Base-by-base conservation (phyloP, 2,329 filamentous ascomycete species). In the Penicillium sp. region DNA sequence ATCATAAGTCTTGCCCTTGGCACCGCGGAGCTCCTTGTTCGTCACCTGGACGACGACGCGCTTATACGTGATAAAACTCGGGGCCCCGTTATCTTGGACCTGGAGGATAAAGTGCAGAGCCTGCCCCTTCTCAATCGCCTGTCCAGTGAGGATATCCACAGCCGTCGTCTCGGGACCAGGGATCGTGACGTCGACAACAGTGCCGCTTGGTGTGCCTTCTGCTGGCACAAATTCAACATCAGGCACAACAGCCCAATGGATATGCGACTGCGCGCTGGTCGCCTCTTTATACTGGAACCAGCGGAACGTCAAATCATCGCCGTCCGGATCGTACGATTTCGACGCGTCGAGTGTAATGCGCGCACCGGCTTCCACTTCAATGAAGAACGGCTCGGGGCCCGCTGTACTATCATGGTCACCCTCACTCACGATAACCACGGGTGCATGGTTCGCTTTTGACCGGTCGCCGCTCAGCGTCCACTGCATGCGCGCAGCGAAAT, bases 401-500 rank as follows among this genome's bases (percentile, higher is more conserved):
- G 35, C 1, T 38, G 35, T 15, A 4, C 8, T 38, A 13, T 38
- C 2, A 15, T 5, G 52, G 11, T 44, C 13, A 9, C 56, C 26
- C 8, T 35, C 49, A 30, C 64, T 60, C 3, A 63, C 46, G 29
- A 59, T 30, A 8, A 60, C 51, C 7, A 66, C 26, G 1, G 63
- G 66, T 8, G 59, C 53, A 48, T 66, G 66, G 17, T 66, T 66
- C 6, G 61, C 61, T 19, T 54, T 49, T 3, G 31, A 29, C 49
- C 60, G 56, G 6, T 51, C 46, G 13, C 38, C 31, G 7, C 61
- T 54, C 11, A 78, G 72, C 19, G 73, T 81, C 84, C 75, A 85
- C 65, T 77, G 80, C 63, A 82, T 83, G 45, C 74, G 74, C 21
- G 75, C 83, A 19, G 74, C 82, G 70, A 81, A 84, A 61, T 84